Conservation (phyloP, 75 land plant species). For the Cupressus sempervirens region DNA sequence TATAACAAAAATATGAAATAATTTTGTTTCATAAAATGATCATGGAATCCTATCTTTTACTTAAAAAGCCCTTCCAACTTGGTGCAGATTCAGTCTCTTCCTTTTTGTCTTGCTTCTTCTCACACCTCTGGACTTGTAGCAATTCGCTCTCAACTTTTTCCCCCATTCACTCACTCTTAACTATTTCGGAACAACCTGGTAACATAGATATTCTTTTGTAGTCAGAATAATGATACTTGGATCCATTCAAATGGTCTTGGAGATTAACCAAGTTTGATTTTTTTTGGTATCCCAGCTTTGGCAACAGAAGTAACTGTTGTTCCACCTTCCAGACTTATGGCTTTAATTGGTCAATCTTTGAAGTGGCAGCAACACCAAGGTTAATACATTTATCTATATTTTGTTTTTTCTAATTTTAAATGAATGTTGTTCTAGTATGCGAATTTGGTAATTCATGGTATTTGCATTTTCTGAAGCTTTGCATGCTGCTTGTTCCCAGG, state of each 20-base stretch:
- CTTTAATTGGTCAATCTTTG: conserved; percentile 94
- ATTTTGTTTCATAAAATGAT: no score
- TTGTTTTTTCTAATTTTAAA: not conserved
- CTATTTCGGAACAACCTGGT: no score
- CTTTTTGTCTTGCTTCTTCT: no score
- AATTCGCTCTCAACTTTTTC: no score
- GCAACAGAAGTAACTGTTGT: conserved; percentile 91
- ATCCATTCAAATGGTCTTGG: not conserved
- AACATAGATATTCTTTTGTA: not conserved
- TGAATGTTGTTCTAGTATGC: not conserved
- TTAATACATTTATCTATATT: conserved; percentile 10
- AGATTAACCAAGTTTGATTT: not conserved
- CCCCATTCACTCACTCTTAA: no score
- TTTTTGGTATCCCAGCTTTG: conserved; percentile 48
- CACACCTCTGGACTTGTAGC: no score
- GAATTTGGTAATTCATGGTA: not conserved
- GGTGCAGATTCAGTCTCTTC: no score
- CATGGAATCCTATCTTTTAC: no score
- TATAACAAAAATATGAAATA: no score
- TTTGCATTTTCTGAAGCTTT: not conserved
- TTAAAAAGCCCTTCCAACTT: no score
- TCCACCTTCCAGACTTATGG: conserved; percentile 96
- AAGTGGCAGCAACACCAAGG: conserved; percentile 99
- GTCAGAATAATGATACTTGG: not conserved
- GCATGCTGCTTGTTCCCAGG: conserved; percentile 36